These are phyloP conservation scores for Eustoma russellianum DNA, from an alignment of 257 asterid genomes.

Conservation along the genomic window DNA sequence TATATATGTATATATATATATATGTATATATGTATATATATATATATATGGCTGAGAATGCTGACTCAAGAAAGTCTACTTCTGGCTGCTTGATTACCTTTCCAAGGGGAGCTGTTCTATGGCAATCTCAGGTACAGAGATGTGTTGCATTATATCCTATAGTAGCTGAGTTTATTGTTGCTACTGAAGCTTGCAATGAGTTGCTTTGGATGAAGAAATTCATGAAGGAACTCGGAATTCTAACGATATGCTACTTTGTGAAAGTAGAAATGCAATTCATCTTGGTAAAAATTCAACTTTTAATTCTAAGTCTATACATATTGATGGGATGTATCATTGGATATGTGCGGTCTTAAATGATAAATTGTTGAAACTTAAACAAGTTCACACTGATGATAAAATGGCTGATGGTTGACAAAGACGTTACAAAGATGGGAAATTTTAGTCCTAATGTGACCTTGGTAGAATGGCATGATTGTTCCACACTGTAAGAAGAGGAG, in stretches of 20 bases:
- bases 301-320: constrained; percentile 1
- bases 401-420: constrained; percentile 1
- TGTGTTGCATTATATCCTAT: not conserved
- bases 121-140: not conserved
- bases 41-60: too few relatives aligned
- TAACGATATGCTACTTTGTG: not conserved
- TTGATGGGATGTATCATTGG: constrained; percentile 1
- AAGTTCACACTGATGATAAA: not conserved
- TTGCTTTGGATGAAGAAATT: not conserved
- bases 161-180: not conserved
- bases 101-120: not conserved
- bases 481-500: too few relatives aligned
- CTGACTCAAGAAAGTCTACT: not conserved
- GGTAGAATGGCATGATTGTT: too few relatives aligned
- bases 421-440: too few relatives aligned
- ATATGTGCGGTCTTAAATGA: not conserved
- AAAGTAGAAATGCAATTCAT: constrained; percentile 5
- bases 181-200: not conserved
- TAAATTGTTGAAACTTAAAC: not conserved
- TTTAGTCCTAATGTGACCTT: too few relatives aligned
- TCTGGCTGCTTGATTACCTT: not conserved
- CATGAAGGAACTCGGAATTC: not conserved
- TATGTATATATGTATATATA: too few relatives aligned
- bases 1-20: too few relatives aligned
- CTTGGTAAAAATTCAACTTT: not conserved